Conservation (phyloP, 257 asterid species). For the Primulina tabacum region DNA sequence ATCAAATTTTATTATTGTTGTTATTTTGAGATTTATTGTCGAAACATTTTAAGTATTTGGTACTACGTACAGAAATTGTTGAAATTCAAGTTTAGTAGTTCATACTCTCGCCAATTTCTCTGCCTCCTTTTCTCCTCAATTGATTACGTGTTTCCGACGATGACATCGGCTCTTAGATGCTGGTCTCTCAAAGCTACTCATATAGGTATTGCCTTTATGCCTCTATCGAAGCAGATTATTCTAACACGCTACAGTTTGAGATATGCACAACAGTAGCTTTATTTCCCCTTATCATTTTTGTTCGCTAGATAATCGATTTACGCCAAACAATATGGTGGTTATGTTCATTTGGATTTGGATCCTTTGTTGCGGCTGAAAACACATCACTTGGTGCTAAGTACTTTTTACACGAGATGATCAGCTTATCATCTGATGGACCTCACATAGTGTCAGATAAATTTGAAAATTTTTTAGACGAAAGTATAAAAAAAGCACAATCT, state of each 20-base stretch:
- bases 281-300: background rate
- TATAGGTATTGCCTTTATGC: slow-evolving; percentile 26
- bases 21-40: too few relatives aligned
- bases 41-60: too few relatives aligned
- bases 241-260: background rate
- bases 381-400: too few relatives aligned
- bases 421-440: too few relatives aligned
- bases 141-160: slow-evolving; percentile 5
- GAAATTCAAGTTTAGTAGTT: background rate
- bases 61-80: background rate
- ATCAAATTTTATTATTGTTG: too few relatives aligned
- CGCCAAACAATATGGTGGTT: background rate
- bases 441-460: too few relatives aligned
- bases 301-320: background rate
- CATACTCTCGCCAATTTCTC: too few relatives aligned
- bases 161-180: slow-evolving; percentile 39
- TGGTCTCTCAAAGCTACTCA: slow-evolving; percentile 33
- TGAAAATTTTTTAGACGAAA: too few relatives aligned
- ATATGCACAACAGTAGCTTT: background rate
- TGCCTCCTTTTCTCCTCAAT: background rate
- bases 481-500: too few relatives aligned
- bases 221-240: background rate
- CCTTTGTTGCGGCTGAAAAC: too few relatives aligned
- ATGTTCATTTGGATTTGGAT: background rate
- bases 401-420: too few relatives aligned